A percentile compares a stretch with the other conserved stretches of the same genome.
Conservation (phyloP, 176 grass and related monocot genomes). For the Panicum miliaceum region DNA sequence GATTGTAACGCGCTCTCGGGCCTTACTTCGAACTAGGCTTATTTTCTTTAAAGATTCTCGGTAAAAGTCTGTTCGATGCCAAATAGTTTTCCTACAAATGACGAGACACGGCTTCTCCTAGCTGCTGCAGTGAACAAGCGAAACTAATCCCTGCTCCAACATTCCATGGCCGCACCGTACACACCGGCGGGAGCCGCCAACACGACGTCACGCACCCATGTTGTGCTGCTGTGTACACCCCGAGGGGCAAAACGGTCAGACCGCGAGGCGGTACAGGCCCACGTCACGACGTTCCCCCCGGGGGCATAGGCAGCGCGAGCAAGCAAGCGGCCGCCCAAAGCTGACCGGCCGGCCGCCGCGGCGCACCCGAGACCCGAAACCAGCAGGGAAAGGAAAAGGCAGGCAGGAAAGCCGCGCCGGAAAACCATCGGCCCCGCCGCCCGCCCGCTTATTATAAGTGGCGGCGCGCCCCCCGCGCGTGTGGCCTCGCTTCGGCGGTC, state of each 20-base stretch:
- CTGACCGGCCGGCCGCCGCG: slow-evolving; percentile 48
- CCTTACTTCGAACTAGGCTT: too few species aligned
- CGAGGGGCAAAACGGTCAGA: slow-evolving; percentile 16
- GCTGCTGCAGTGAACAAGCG: too few species aligned
- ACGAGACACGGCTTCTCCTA: neutral
- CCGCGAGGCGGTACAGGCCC: neutral
- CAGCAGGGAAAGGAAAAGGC: neutral
- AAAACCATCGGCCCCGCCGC: slow-evolving; percentile 35
- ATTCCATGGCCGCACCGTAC: too few species aligned
- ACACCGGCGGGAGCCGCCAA: too few species aligned
- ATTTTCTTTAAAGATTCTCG: too few species aligned
- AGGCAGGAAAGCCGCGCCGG: neutral
- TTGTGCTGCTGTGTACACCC: too few species aligned
- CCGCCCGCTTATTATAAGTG: neutral
- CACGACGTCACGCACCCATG: too few species aligned
- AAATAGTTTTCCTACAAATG: neutral
- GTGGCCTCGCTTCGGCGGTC: slow-evolving; percentile 8
- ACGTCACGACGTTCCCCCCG: neutral
- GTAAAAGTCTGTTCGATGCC: too few species aligned
- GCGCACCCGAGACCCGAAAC: slow-evolving; percentile 3
- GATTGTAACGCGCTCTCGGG: too few species aligned
- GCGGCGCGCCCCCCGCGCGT: neutral
- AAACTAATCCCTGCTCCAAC: too few species aligned
- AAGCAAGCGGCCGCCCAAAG: slow-evolving; percentile 54
- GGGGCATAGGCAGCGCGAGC: neutral